Evolutionary conservation across 495 filamentous ascomycete genomes (phyloP), one percentile per base, ranked within the genome.

Genomic region (Hypoxylon fragiforme): DNA sequence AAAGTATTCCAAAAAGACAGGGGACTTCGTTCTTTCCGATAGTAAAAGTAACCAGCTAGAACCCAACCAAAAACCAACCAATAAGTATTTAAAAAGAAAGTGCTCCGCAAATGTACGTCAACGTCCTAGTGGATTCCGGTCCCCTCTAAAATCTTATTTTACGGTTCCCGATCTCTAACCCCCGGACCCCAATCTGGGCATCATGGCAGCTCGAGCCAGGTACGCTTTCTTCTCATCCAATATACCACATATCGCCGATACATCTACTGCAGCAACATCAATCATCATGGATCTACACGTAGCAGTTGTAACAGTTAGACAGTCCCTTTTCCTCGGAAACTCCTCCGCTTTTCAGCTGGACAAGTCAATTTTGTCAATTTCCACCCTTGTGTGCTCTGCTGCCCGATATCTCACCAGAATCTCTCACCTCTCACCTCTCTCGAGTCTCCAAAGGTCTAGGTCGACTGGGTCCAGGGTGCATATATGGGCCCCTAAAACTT

Each of bases 111-210:
- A 54, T 54, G 57, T 50, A 54, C 50, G 50, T 60, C 53, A 60
- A 50, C 57, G 36, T 59, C 44, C 19, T 50, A 57, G 46, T 49
- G 44, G 43, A 28, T 21, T 32, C 57, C 50, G 44, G 34, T 41
- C 39, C 34, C 31, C n/a, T 13, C 57, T 9, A 57, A 64, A 64
- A 64, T 64, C 51, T 60, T 64, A 64, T 64, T 64, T 64, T 60
- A 67, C 58, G 61, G 60, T 51, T 64, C 54, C 61, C 64, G 64
- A 67, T 67, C 64, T 64, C 61, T 57, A 44, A 35, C 28, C 48
- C 57, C 53, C 52, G 53, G 50, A 53, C 47, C 36, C 21, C 30
- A 55, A 50, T 61, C 54, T 62, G 28, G 31, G 44, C 47, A 64
- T 58, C 61, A 62, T 60, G 52, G 58, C 38, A 62, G 48, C 47